Evolutionary conservation across 2,329 filamentous ascomycete genomes (phyloP), one percentile per base, ranked within the genome.

Genomic region (Arthrobotrys entomopaga): DNA sequence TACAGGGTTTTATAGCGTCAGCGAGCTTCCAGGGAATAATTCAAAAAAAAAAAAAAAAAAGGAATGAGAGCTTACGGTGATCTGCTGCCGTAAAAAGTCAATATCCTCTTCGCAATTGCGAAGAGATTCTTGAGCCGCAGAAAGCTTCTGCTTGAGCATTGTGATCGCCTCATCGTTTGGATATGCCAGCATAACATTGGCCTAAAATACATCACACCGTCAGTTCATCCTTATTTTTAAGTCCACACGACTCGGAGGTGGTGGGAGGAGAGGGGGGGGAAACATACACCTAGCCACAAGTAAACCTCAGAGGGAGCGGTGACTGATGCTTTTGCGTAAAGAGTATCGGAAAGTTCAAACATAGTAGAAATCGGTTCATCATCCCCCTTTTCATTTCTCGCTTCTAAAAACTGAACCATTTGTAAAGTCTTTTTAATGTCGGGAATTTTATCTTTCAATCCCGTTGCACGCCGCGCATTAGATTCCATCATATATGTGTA

Each of bases 401-500:
- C 86, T 83, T 91, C 90, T 76, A 99, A 81, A 79, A 98, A 98
- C 69, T 85, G 86, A 58, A 98, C 94, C 16, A 92, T 95, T 73
- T 98, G 94, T 72, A 98, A 83, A 0, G 95, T 98, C 85, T 97
- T 97, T 79, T 92, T 89, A 77, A 99, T 98, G 81, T 99, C 95
- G 0, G 95, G 95, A 77, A 99, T 93, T 84, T 98, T 99, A 80
- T 97, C 93, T 80, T 90, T 91, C 65, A 99, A 84, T 1, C 93
- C 93, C 2, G 86, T 85, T 61, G 91, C 90, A 54, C 95, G 88
- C 76, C 92, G 87, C 82, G 96, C 90, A 71, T 95, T 91, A 82
- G 97, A 98, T 81, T 90, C 85, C 83, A 98, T 93, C 95, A 99
- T 99, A 84, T 98, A 99, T 82, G 98, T 95, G 84, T 99, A 99